A percentile compares a stretch with the other conserved stretches of the same genome.
These are phyloP conservation scores for Platanthera guangdongensis DNA, from an alignment of 106 monocot species.

Conservation along the genomic window DNA sequence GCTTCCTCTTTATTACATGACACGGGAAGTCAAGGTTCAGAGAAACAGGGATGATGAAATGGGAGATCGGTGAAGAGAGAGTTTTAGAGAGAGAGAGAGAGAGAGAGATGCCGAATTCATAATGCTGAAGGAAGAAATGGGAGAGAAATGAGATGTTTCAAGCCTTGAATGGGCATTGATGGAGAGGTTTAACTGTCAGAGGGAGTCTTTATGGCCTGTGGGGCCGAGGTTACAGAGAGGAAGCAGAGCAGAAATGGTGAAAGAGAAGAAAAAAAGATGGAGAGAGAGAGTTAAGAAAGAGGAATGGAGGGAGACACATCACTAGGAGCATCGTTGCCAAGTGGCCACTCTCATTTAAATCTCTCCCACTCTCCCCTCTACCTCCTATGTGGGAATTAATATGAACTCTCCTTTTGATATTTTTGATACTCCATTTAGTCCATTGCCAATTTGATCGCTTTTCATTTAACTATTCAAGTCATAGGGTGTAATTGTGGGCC, in stretches of 20 bases:
- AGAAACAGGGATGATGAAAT: not conserved
- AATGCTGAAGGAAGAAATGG: not conserved
- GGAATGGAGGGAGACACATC: not conserved
- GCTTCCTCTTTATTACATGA: not conserved
- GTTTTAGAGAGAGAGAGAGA: not conserved
- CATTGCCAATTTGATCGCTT: not conserved
- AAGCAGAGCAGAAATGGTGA: not conserved
- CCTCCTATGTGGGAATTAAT: not conserved
- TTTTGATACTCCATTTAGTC: not conserved
- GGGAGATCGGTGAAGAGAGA: not conserved
- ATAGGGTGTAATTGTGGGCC: not conserved
- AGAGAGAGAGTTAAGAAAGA: not conserved
- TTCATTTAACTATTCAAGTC: not conserved
- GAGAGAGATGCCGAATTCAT: not conserved
- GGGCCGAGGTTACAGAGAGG: conserved; percentile 4
- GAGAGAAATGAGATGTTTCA: not conserved
- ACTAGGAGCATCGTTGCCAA: not conserved
- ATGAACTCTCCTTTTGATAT: not conserved
- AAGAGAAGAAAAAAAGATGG: not conserved
- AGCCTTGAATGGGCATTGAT: conserved; percentile 3
- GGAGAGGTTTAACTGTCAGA: conserved; percentile 7
- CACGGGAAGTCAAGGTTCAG: not conserved
- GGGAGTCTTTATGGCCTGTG: not conserved
- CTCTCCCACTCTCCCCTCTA: not conserved
- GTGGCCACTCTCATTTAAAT: not conserved